Percentiles rank a stretch among this genome's conserved stretches.
Evolutionary conservation across 768 basidiomycete genomes (phyloP).

Genomic region (Lactarius sanguifluus): DNA sequence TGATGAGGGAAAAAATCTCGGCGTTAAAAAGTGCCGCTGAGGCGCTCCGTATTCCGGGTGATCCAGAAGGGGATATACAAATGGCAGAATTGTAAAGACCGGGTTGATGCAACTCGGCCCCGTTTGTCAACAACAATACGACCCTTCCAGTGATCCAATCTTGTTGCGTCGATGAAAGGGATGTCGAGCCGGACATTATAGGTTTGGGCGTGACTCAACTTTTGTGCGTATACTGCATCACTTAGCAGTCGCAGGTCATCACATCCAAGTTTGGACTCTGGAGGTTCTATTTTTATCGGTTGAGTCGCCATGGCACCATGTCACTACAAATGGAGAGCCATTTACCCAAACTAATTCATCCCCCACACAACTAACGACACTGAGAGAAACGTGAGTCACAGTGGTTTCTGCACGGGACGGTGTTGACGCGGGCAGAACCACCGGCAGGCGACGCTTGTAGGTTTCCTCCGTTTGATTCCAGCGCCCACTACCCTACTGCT

Average conservation of each 20-base stretch:
- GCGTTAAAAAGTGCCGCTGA: conserved; percentile 58
- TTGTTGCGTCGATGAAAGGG: background rate
- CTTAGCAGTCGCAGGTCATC: background rate
- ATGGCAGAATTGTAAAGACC: conserved; percentile 46
- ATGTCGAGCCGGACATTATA: background rate
- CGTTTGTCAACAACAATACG: background rate
- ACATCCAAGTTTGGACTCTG: background rate
- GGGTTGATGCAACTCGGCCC: background rate
- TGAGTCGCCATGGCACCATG: background rate
- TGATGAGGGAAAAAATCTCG: conserved; percentile 80
- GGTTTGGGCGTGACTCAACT: background rate
- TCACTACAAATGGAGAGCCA: background rate
- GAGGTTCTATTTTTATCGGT: background rate
- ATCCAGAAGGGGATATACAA: conserved; percentile 46
- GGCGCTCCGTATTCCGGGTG: conserved; percentile 47
- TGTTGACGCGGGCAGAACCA: background rate
- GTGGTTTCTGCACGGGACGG: background rate
- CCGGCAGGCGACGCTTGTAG: background rate
- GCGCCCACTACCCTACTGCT: background rate
- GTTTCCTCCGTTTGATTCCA: background rate
- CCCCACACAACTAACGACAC: background rate
- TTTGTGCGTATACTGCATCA: background rate
- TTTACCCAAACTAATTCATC: background rate
- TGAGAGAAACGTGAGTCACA: conserved; percentile 1
- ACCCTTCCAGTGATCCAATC: background rate